Evolutionary conservation across 176 grass and related monocot genomes (phyloP).

Genomic region (Panicum miliaceum): DNA sequence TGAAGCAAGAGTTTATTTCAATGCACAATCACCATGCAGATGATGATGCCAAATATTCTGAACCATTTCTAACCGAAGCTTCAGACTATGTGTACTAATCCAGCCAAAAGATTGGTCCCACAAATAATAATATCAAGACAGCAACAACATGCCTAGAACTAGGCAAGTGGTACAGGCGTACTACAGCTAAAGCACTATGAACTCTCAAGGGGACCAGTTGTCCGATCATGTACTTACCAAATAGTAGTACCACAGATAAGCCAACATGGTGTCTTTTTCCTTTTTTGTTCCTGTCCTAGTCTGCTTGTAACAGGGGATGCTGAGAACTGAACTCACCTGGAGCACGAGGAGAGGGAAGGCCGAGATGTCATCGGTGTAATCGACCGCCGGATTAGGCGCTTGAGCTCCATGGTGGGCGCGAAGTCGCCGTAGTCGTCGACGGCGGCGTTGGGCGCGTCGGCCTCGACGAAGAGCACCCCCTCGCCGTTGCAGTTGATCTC

Average conservation of each 20-base stretch:
- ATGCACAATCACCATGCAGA: not conserved
- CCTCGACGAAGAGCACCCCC: slow-evolving; percentile 89
- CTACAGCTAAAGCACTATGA: not conserved
- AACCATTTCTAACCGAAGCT: slow-evolving; percentile 4
- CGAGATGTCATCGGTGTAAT: slow-evolving; percentile 82
- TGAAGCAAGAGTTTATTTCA: not conserved
- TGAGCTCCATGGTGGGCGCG: slow-evolving; percentile 84
- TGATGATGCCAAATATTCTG: not conserved
- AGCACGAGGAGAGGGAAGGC: slow-evolving; percentile 79
- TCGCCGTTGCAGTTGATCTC: slow-evolving; percentile 83
- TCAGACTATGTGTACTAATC: not conserved
- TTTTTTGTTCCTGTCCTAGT: not conserved
- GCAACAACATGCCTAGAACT: not conserved
- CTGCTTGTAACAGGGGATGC: not conserved
- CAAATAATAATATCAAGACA: not conserved
- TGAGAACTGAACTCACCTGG: slow-evolving; percentile 55
- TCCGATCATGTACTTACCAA: not conserved
- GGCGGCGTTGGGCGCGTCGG: slow-evolving; percentile 48
- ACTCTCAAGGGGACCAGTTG: not conserved
- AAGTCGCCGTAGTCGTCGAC: slow-evolving; percentile 84
- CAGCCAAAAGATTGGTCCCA: not conserved
- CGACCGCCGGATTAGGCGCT: slow-evolving; percentile 71
- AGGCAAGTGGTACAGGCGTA: not conserved
- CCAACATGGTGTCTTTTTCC: not conserved
- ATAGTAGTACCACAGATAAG: not conserved